phyloP scores from a whole-genome alignment of 2,329 filamentous ascomycete genomes.

The Verticillium alfalfae region DNA sequence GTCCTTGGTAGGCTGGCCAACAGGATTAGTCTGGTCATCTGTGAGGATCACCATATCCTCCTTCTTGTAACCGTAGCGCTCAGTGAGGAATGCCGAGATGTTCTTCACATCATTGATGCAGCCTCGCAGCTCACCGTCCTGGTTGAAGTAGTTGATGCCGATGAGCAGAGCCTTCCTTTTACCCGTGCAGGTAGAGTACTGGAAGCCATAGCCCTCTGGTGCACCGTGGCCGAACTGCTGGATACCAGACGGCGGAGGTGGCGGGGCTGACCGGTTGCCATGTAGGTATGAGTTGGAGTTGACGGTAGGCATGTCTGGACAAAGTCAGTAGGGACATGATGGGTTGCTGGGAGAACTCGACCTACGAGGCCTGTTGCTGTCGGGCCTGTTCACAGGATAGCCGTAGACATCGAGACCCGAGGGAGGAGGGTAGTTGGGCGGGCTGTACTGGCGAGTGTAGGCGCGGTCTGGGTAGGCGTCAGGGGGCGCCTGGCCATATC shows the following conservation, averaged over 20 bases:
- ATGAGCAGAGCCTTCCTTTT: slow-evolving; percentile 84
- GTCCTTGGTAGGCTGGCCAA: slow-evolving; percentile 94
- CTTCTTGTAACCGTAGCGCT: slow-evolving; percentile 85
- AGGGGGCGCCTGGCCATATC: slow-evolving; percentile 17
- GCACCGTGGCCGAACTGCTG: slow-evolving; percentile 78
- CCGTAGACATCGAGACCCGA: slow-evolving; percentile 39
- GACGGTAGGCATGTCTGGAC: slow-evolving; percentile 29
- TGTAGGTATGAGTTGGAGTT: slow-evolving; percentile 50
- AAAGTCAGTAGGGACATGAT: neutral
- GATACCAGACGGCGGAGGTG: slow-evolving; percentile 59
- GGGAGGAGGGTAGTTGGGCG: slow-evolving; percentile 33
- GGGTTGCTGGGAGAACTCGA: neutral
- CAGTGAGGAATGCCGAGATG: slow-evolving; percentile 86
- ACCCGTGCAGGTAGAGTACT: slow-evolving; percentile 88
- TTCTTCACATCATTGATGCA: slow-evolving; percentile 98
- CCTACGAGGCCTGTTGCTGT: slow-evolving; percentile 3
- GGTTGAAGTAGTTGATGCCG: slow-evolving; percentile 94
- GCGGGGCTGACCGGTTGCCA: slow-evolving; percentile 53
- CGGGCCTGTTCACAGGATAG: slow-evolving; percentile 27
- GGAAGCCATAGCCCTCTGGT: slow-evolving; percentile 74
- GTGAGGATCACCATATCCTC: slow-evolving; percentile 98
- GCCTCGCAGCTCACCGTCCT: slow-evolving; percentile 82
- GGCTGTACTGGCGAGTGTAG: slow-evolving; percentile 14
- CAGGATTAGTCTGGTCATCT: slow-evolving; percentile 93
- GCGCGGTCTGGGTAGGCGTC: slow-evolving; percentile 13